These are phyloP conservation scores for Achaetomiella virescens DNA, from an alignment of 495 filamentous ascomycete genomes.

Conservation along the genomic window DNA sequence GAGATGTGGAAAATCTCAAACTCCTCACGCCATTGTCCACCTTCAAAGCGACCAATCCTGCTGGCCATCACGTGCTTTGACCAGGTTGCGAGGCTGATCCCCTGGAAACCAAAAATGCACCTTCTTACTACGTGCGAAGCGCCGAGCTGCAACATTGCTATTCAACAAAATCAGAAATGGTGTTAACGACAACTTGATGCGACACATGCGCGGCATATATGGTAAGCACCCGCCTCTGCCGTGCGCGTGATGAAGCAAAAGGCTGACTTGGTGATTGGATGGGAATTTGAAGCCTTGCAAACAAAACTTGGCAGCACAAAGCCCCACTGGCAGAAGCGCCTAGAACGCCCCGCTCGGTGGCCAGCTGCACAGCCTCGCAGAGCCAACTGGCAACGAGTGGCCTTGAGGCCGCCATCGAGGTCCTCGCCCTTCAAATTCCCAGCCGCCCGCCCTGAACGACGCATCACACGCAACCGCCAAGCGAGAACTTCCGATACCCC, in stretches of 20 bases:
- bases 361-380: slow-evolving; percentile 13
- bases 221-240: too few relatives aligned
- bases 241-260: too few relatives aligned
- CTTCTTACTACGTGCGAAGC: too few relatives aligned
- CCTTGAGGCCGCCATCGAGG: neutral
- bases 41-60: too few relatives aligned
- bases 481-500: neutral
- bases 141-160: too few relatives aligned
- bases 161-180: too few relatives aligned
- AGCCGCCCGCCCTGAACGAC: neutral
- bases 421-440: neutral
- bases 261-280: slow-evolving; percentile 11
- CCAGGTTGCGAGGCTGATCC: too few relatives aligned
- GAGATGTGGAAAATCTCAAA: too few relatives aligned
- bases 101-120: too few relatives aligned
- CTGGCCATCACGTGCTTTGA: too few relatives aligned
- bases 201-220: neutral
- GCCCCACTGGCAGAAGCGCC: slow-evolving; percentile 17
- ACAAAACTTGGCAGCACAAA: neutral
- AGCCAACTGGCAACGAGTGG: slow-evolving; percentile 6
- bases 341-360: slow-evolving; percentile 3
- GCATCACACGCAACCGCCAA: slow-evolving; percentile 1
- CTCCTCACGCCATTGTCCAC: too few relatives aligned
- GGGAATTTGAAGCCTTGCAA: slow-evolving; percentile 9
- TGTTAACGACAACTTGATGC: neutral